Conservation (phyloP, 78 protist species). For the Polysphondylium violaceum region DNA sequence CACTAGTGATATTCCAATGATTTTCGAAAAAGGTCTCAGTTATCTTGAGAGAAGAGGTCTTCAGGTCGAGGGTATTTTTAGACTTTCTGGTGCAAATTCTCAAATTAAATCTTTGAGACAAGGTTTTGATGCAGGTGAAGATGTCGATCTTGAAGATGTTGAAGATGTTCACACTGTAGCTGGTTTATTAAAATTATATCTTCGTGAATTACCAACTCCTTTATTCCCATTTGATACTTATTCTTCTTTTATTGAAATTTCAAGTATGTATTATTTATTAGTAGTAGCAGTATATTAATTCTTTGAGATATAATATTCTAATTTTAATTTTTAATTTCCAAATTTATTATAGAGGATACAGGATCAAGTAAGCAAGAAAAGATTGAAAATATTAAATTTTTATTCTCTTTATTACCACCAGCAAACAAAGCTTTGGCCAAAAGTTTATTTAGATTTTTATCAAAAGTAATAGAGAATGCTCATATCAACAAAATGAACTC, state of each 20-base stretch:
- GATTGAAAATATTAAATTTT: constrained; percentile 34
- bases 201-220: constrained; percentile 67
- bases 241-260: constrained; percentile 57
- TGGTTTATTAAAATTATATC: constrained; percentile 53
- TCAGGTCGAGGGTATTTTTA: constrained; percentile 65
- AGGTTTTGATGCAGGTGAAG: constrained; percentile 68
- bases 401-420: constrained; percentile 47
- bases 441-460: constrained; percentile 28
- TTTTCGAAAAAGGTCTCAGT: constrained; percentile 37
- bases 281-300: neutral
- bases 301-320: too few species aligned
- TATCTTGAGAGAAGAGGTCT: constrained; percentile 35
- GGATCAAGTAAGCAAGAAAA: constrained; percentile 38
- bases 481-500: constrained; percentile 69
- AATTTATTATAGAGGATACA: neutral
- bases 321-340: neutral
- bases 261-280: constrained; percentile 33
- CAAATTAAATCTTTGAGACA: constrained; percentile 49
- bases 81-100: constrained; percentile 71
- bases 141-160: constrained; percentile 51
- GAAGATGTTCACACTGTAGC: constrained; percentile 78
- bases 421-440: constrained; percentile 41
- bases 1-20: constrained; percentile 32
- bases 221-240: constrained; percentile 68
- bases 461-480: constrained; percentile 27